Percentiles rank a stretch among this genome's conserved stretches.
phyloP scores from a whole-genome alignment of 495 filamentous ascomycete species.

The Aspergillus leporis region DNA sequence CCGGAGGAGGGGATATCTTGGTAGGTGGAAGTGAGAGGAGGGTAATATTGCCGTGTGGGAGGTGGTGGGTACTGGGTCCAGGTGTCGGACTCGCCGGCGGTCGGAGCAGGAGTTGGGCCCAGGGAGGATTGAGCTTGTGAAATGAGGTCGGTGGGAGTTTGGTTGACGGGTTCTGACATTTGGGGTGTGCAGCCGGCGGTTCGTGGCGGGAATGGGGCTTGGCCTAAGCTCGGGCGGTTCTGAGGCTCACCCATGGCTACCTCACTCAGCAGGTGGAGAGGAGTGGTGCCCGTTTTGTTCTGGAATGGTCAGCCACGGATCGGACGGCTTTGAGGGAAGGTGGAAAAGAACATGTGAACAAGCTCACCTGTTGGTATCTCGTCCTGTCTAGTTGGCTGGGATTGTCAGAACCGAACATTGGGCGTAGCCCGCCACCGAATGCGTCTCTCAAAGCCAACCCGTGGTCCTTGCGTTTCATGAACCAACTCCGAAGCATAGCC shows the following conservation, averaged over 20 bases:
- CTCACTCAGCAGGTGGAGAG: slow-evolving; percentile 67
- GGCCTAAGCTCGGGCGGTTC: slow-evolving; percentile 15
- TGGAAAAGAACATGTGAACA: slow-evolving; percentile 9
- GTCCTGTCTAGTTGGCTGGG: not conserved
- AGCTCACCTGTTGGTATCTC: slow-evolving; percentile 7
- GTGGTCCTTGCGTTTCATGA: slow-evolving; percentile 52
- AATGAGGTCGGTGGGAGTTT: slow-evolving; percentile 11
- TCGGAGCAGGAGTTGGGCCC: not conserved
- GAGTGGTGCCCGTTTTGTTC: slow-evolving; percentile 43
- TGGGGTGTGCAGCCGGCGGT: slow-evolving; percentile 7
- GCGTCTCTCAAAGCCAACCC: slow-evolving; percentile 29
- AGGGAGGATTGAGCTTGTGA: slow-evolving; percentile 14
- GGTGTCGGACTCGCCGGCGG: slow-evolving; percentile 13
- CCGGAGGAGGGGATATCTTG: slow-evolving; percentile 7
- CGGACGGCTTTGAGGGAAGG: slow-evolving; percentile 9
- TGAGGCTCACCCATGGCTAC: slow-evolving; percentile 59
- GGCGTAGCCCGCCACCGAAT: slow-evolving; percentile 18
- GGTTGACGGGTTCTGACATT: slow-evolving; percentile 5
- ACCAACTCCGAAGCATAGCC: slow-evolving; percentile 72
- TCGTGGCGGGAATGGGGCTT: slow-evolving; percentile 8
- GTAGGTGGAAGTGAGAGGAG: slow-evolving; percentile 13
- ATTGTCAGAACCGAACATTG: not conserved
- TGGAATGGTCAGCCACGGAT: slow-evolving; percentile 16
- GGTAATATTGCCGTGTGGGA: slow-evolving; percentile 14
- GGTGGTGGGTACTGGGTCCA: slow-evolving; percentile 20